Base-by-base conservation (phyloP, 2,329 filamentous ascomycete genomes). In the Escovopsis weberi region DNA sequence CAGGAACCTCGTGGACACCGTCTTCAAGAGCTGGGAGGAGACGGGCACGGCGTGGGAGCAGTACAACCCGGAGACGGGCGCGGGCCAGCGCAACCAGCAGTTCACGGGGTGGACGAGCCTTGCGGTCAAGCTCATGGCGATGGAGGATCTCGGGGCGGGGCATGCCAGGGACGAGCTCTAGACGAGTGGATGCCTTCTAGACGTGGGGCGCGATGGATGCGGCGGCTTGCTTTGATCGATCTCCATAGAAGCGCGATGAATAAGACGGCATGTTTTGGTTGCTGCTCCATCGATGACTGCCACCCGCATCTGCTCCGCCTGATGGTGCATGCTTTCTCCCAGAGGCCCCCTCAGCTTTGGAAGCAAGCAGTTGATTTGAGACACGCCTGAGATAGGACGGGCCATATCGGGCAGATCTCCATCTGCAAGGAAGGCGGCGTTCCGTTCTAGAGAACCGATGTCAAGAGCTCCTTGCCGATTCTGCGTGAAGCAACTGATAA, bases 21-120 rank as follows among this genome's bases (percentile, higher is more conserved):
- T 96, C 12, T 95, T 82, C 66, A 74, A 80, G 45, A 80, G 80
- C 59, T 98, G 89, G 89, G 70, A 80, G 57, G 77, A 85, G 56
- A 96, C 91, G 0, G 89, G 89, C 15, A 96, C 96, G 59, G 91
- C 89, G 0, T 98, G 89, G 89, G 91, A 98, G 64, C 91, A 98
- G 65, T 98, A 96, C 62, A 85, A 94, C 59, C 86, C 88, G 0
- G 86, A 94, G 53, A 94, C 85, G 4, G 91, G 91, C 38, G 75
- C 75, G 42, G 91, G 91, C n/a, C 89, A 96, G 68, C 74, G 91
- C 36, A 96, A 88, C 5, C 87, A 95, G 69, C 89, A 96, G 62
- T 98, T 98, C 59, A 95, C 91, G 0, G 91, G 91, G 40, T 98
- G 91, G 91, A 98, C 91, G n/a, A 94, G 86, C 59, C 68, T 96